These are phyloP conservation scores for Porphyrellus cyaneotinctus DNA, from an alignment of 768 basidiomycete genomes.

Conservation along the genomic window DNA sequence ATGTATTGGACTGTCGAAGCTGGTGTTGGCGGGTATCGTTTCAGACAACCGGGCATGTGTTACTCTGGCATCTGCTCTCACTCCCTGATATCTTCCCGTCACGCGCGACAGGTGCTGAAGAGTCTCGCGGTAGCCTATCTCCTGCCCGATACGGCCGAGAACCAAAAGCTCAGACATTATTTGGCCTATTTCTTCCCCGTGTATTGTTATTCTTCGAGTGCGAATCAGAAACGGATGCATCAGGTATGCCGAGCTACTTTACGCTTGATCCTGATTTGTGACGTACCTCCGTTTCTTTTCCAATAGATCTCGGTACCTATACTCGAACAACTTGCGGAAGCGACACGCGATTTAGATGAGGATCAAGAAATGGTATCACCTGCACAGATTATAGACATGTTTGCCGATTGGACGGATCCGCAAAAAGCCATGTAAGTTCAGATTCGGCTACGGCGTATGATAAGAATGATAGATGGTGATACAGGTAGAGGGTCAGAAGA, in stretches of 20 bases:
- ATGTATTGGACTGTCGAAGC: conserved; percentile 80
- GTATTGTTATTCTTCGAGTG: conserved; percentile 75
- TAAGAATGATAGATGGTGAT: background rate
- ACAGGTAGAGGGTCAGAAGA: conserved; percentile 32
- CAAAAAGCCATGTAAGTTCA: conserved; percentile 54
- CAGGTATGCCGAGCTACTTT: conserved; percentile 27
- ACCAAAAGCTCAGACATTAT: conserved; percentile 82
- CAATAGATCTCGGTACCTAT: conserved; percentile 66
- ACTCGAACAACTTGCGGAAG: conserved; percentile 54
- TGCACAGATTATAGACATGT: conserved; percentile 69
- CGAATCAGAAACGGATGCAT: conserved; percentile 72
- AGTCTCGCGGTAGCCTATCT: conserved; percentile 61
- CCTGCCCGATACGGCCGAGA: conserved; percentile 74
- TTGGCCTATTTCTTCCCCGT: conserved; percentile 82
- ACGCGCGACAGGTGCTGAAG: conserved; percentile 43
- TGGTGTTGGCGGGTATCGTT: conserved; percentile 74
- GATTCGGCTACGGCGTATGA: background rate
- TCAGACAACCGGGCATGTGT: conserved; percentile 60
- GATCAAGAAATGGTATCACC: conserved; percentile 71
- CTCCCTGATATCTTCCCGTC: too few species aligned
- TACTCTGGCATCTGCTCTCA: too few species aligned
- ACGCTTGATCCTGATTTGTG: background rate
- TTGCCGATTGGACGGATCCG: conserved; percentile 88
- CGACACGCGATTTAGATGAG: conserved; percentile 63
- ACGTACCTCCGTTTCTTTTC: background rate